These are phyloP conservation scores for Talinum fruticosum DNA, from an alignment of 148 eudicot genomes.

Conservation along the genomic window DNA sequence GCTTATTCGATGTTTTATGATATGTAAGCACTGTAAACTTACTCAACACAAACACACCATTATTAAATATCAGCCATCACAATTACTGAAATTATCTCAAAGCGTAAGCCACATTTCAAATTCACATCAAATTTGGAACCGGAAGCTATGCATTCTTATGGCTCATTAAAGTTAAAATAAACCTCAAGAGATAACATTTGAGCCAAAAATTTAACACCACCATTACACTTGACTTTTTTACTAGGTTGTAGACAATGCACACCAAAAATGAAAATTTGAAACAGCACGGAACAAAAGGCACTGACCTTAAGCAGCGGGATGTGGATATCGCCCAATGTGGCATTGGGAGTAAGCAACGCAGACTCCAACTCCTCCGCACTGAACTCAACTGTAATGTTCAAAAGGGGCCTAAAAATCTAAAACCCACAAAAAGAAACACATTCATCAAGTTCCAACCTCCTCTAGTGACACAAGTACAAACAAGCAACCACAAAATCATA, in stretches of 20 bases:
- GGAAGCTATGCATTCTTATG: background rate
- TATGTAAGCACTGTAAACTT: too few species aligned
- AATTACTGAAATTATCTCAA: too few species aligned
- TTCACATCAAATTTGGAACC: background rate
- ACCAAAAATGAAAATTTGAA: background rate
- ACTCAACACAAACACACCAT: too few species aligned
- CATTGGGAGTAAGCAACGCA: slow-evolving; percentile 75
- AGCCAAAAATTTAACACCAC: background rate
- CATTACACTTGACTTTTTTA: background rate
- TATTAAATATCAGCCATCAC: too few species aligned
- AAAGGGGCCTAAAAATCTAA: slow-evolving; percentile 78
- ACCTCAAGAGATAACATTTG: background rate
- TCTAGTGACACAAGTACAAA: background rate
- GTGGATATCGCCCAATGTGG: slow-evolving; percentile 74
- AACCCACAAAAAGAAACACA: slow-evolving; percentile 27
- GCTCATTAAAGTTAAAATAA: background rate
- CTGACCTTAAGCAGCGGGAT: slow-evolving; percentile 93
- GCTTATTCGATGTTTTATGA: background rate
- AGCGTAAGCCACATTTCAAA: background rate
- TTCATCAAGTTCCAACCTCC: slow-evolving; percentile 24
- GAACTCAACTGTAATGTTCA: slow-evolving; percentile 79
- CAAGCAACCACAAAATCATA: slow-evolving; percentile 3
- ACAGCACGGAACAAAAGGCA: slow-evolving; percentile 10
- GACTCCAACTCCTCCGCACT: slow-evolving; percentile 95
- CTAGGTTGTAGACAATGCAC: slow-evolving; percentile 12